Conservation (phyloP, 257 asterid species). For the Solanum virginianum region DNA sequence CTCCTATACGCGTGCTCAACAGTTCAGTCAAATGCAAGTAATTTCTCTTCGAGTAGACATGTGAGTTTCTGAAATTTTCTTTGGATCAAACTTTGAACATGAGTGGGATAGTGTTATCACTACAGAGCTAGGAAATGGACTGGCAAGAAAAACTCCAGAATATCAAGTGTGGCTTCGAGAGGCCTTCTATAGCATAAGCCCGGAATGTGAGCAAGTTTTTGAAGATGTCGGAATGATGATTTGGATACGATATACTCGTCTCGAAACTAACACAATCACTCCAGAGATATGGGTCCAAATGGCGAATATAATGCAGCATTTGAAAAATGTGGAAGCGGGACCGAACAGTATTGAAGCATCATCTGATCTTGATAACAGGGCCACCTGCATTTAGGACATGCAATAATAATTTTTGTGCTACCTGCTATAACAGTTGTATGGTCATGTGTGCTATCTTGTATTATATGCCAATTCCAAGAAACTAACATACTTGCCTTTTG, state of each 20-base stretch:
- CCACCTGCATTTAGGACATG: no score
- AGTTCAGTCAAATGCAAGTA: not conserved
- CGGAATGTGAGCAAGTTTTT: not conserved
- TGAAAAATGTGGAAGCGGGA: not conserved
- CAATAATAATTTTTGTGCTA: no score
- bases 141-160: no score
- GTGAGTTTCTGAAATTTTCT: no score
- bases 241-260: not conserved
- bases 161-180: not conserved
- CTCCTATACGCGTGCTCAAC: not conserved
- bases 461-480: no score
- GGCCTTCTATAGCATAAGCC: not conserved
- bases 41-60: not conserved
- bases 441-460: no score
- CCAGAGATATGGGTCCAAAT: not conserved
- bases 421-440: no score
- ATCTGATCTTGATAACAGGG: not conserved
- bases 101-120: not conserved
- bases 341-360: not conserved
- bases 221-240: not conserved
- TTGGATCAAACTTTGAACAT: not conserved
- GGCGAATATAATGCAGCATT: not conserved
- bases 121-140: not conserved
- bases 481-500: no score
- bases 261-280: not conserved